Evolutionary conservation across 768 basidiomycete genomes (phyloP).

Genomic region (Amanita pallidorosea): DNA sequence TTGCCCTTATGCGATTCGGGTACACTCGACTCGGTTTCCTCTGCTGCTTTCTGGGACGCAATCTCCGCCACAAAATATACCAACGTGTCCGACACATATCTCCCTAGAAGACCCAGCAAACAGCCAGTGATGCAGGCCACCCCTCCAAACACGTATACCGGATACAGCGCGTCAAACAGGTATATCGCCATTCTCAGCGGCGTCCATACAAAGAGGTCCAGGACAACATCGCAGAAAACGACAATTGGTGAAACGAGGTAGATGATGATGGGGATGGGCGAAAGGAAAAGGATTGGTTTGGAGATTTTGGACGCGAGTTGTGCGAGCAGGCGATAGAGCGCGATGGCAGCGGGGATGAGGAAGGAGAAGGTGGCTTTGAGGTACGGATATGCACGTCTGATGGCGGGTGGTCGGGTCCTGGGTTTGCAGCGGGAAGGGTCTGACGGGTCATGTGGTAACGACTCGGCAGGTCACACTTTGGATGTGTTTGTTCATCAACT

Average conservation of each 20-base stretch:
- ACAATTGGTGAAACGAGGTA: constrained; percentile 40
- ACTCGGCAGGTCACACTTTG: too few relatives aligned
- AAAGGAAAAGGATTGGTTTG: constrained; percentile 13
- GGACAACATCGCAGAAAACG: constrained; percentile 27
- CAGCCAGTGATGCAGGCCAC: constrained; percentile 44
- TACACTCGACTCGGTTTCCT: too few relatives aligned
- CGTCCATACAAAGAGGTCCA: constrained; percentile 30
- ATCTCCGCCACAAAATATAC: neutral
- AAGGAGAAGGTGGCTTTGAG: neutral
- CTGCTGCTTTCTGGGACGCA: neutral
- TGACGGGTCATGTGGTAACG: neutral
- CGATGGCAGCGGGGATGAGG: neutral
- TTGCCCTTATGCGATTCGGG: too few relatives aligned
- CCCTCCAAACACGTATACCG: constrained; percentile 45
- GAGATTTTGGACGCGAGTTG: neutral
- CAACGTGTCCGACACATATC: constrained; percentile 7
- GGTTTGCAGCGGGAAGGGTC: neutral
- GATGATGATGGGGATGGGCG: constrained; percentile 18
- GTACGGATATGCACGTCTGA: neutral
- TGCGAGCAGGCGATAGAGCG: neutral
- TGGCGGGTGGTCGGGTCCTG: neutral
- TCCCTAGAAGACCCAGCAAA: constrained; percentile 29
- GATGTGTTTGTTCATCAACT: too few relatives aligned
- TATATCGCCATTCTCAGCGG: constrained; percentile 31
- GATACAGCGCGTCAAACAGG: constrained; percentile 35